A percentile compares a stretch with the other conserved stretches of the same genome.
Conservation (phyloP, 805 yeast species). For the Yarrowia hollandica region DNA sequence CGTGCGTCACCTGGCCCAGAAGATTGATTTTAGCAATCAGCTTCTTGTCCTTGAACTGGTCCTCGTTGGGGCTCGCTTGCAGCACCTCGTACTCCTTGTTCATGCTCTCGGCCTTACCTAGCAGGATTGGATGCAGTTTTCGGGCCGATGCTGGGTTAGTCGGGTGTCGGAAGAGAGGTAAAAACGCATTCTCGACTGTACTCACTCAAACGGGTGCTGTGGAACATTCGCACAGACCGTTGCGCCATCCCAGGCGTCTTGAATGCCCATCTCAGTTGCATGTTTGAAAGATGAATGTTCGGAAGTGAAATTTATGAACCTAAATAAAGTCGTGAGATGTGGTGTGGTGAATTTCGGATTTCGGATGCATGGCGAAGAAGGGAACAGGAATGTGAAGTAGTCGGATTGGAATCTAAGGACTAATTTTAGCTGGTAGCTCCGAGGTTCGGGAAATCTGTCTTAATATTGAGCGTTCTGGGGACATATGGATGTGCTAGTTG, state of each 20-base stretch:
- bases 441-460: no score
- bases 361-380: no score
- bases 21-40: conserved; percentile 51
- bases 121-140: conserved; percentile 52
- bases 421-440: no score
- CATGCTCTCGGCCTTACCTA: conserved; percentile 50
- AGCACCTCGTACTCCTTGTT: conserved; percentile 46
- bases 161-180: neutral
- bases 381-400: no score
- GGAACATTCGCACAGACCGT: neutral
- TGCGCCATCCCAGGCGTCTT: conserved; percentile 2
- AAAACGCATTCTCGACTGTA: no score
- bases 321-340: neutral
- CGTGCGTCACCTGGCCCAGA: conserved; percentile 47
- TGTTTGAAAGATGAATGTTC: neutral
- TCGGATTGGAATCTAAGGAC: no score
- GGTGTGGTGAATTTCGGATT: no score
- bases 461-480: no score
- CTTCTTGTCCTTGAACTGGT: conserved; percentile 43
- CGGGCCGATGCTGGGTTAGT: conserved; percentile 15
- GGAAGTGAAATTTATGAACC: conserved; percentile 1
- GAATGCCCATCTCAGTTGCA: conserved; percentile 16
- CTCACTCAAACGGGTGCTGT: conserved; percentile 2
- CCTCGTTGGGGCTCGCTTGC: conserved; percentile 47
- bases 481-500: no score